These are phyloP conservation scores for Ophiostoma quercus DNA, from an alignment of 2,329 filamentous ascomycete genomes.

Conservation along the genomic window DNA sequence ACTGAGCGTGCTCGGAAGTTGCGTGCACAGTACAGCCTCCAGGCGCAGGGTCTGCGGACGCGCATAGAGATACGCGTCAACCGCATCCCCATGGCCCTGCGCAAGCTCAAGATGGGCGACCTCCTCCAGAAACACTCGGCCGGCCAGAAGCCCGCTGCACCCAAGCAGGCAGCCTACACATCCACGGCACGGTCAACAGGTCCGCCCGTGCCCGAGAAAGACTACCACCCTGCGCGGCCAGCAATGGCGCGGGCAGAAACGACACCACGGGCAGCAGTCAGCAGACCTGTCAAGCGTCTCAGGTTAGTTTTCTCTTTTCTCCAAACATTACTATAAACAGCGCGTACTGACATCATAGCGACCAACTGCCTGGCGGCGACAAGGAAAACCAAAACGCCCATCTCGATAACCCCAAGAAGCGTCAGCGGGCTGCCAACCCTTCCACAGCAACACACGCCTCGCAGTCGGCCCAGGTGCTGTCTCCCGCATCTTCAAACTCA, in stretches of 20 bases:
- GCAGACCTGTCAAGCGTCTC: constrained; percentile 43
- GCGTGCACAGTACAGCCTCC: constrained; percentile 80
- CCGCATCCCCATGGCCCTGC: constrained; percentile 74
- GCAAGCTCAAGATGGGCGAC: constrained; percentile 77
- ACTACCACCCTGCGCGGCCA: constrained; percentile 30
- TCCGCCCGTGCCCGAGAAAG: constrained; percentile 49
- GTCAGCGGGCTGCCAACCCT: constrained; percentile 44
- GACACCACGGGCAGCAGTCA: constrained; percentile 22
- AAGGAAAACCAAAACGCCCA: constrained; percentile 68
- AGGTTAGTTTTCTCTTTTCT: constrained; percentile 40
- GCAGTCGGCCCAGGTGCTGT: constrained; percentile 59
- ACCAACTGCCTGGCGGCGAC: constrained; percentile 59
- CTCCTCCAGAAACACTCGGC: constrained; percentile 51
- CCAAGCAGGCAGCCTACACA: constrained; percentile 26
- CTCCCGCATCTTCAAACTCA: constrained; percentile 77
- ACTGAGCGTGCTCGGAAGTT: constrained; percentile 82
- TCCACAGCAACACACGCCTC: constrained; percentile 28
- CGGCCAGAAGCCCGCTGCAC: constrained; percentile 37
- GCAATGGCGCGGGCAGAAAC: constrained; percentile 11
- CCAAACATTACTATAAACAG: constrained; percentile 10
- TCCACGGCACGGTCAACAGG: constrained; percentile 32
- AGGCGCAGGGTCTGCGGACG: constrained; percentile 76
- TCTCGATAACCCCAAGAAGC: constrained; percentile 66
- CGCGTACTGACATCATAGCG: constrained; percentile 43
- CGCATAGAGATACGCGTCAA: constrained; percentile 92